phyloP scores from a whole-genome alignment of 371 early-diverging fungal species.

The Rhizopus stolonifer region DNA sequence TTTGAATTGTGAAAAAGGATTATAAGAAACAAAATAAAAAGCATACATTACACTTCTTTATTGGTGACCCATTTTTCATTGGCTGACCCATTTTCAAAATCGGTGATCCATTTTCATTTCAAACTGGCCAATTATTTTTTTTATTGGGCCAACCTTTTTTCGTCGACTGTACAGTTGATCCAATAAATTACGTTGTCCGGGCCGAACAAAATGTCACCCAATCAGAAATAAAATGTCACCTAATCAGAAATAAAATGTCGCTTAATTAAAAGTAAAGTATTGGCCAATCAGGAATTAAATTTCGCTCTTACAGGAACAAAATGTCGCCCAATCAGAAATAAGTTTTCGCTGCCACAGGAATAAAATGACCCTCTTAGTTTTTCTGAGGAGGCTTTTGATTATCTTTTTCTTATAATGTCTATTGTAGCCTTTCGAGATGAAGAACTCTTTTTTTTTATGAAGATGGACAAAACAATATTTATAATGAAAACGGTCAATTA shows the following conservation, averaged over 20 bases:
- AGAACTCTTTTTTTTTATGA: constrained; percentile 17
- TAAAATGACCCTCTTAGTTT: constrained; percentile 7
- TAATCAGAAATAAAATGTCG: constrained; percentile 12
- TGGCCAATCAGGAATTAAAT: constrained; percentile 10
- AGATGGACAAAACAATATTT: constrained; percentile 5
- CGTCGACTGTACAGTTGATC: constrained; percentile 11
- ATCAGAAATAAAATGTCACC: constrained; percentile 10
- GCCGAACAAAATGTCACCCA: constrained; percentile 14
- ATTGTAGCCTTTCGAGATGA: constrained; percentile 16
- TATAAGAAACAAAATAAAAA: too few relatives aligned
- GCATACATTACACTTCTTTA: too few relatives aligned
- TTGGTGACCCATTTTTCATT: too few relatives aligned
- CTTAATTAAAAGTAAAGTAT: constrained; percentile 9
- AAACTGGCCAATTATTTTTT: too few relatives aligned
- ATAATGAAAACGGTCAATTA: background rate
- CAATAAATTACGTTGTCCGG: constrained; percentile 7
- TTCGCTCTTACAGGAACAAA: constrained; percentile 7
- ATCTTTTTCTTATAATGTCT: constrained; percentile 18
- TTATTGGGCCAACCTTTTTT: too few relatives aligned
- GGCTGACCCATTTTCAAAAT: too few relatives aligned
- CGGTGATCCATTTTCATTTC: too few relatives aligned
- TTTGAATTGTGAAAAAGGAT: too few relatives aligned
- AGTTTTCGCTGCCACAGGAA: constrained; percentile 6
- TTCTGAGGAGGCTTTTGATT: constrained; percentile 14
- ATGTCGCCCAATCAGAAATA: constrained; percentile 5